These are phyloP conservation scores for Cladorrhinum sp. DNA, from an alignment of 2,329 filamentous ascomycete genomes.

Conservation along the genomic window DNA sequence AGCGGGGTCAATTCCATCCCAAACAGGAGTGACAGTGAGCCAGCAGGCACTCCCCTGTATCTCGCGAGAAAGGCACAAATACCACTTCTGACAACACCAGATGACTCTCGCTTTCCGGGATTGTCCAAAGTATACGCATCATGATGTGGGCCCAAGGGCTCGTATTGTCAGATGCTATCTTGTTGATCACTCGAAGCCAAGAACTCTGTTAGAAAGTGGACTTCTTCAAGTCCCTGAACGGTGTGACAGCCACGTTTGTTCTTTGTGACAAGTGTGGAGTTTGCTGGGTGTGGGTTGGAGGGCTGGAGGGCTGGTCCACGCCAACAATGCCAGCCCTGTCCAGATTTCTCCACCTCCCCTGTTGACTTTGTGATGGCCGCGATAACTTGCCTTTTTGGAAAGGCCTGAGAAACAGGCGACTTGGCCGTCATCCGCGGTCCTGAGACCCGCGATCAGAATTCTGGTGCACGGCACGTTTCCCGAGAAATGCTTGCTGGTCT, in stretches of 20 bases:
- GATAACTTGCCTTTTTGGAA: slow-evolving; percentile 16
- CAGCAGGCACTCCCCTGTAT: background rate
- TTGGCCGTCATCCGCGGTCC: slow-evolving; percentile 11
- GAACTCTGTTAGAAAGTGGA: background rate
- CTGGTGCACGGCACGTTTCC: slow-evolving; percentile 7
- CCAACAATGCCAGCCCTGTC: slow-evolving; percentile 13
- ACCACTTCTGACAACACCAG: background rate
- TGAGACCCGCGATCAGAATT: slow-evolving; percentile 9
- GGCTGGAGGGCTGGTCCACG: slow-evolving; percentile 5
- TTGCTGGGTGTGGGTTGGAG: background rate
- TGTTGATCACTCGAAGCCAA: background rate
- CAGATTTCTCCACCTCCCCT: slow-evolving; percentile 14
- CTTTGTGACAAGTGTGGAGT: background rate
- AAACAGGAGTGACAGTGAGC: background rate
- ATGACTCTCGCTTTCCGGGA: background rate
- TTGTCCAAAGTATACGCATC: background rate
- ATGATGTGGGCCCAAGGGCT: background rate
- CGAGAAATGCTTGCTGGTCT: slow-evolving; percentile 22
- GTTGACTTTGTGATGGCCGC: slow-evolving; percentile 2
- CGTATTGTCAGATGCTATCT: background rate
- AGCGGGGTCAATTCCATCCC: background rate
- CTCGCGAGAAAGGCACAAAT: background rate
- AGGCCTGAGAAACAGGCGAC: slow-evolving; percentile 4
- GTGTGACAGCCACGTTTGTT: background rate
- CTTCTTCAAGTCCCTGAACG: background rate